phyloP scores from a whole-genome alignment of 495 filamentous ascomycete species.

The Acidiella bohemica region DNA sequence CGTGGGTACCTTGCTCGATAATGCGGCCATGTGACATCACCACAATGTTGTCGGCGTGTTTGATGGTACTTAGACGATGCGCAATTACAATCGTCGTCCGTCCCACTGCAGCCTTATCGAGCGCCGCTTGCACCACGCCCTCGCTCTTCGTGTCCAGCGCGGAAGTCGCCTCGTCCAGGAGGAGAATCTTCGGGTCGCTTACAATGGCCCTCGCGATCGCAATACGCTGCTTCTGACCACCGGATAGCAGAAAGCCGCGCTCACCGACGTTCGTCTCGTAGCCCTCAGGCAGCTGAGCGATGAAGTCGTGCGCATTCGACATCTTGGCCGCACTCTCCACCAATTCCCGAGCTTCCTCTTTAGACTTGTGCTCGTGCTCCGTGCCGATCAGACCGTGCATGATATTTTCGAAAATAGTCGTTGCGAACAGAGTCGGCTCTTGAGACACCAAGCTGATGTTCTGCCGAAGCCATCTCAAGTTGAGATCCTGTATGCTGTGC shows the following conservation, averaged over 20 bases:
- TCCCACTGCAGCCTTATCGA: slow-evolving; percentile 77
- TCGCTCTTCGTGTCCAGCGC: slow-evolving; percentile 94
- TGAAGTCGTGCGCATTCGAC: slow-evolving; percentile 89
- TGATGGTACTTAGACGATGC: slow-evolving; percentile 88
- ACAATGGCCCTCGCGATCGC: slow-evolving; percentile 80
- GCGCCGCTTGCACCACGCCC: slow-evolving; percentile 82
- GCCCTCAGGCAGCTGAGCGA: slow-evolving; percentile 66
- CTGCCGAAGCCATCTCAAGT: slow-evolving; percentile 81
- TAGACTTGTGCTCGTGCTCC: slow-evolving; percentile 48
- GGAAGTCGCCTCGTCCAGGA: slow-evolving; percentile 89
- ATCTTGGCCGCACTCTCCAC: slow-evolving; percentile 72
- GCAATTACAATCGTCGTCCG: slow-evolving; percentile 94
- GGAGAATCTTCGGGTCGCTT: slow-evolving; percentile 83
- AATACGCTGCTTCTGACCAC: slow-evolving; percentile 94
- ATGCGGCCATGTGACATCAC: slow-evolving; percentile 76
- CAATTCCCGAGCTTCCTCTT: slow-evolving; percentile 52
- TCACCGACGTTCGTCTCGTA: slow-evolving; percentile 95
- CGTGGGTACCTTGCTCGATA: slow-evolving; percentile 78
- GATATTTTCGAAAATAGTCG: slow-evolving; percentile 79
- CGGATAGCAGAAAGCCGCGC: slow-evolving; percentile 79
- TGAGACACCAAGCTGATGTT: slow-evolving; percentile 82
- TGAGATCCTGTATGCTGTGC: slow-evolving; percentile 65
- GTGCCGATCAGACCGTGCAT: slow-evolving; percentile 80
- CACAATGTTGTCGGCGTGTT: slow-evolving; percentile 86
- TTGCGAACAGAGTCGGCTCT: slow-evolving; percentile 74